Base-by-base conservation (phyloP, 1,284 basidiomycete genomes). In the Cronartium quercuum region DNA sequence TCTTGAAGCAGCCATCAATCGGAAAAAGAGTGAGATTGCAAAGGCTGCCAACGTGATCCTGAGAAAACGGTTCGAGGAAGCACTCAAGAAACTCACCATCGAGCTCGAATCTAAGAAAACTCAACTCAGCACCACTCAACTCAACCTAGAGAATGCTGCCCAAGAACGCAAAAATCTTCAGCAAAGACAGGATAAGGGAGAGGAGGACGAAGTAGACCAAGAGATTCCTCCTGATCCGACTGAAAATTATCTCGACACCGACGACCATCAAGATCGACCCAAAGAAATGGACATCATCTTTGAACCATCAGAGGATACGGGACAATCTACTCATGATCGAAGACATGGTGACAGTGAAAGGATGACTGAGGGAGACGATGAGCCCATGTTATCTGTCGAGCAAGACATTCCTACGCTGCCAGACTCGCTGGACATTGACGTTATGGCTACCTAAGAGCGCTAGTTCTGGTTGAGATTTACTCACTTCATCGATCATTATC, bases 11-110 rank as follows among this genome's bases (percentile, higher is more conserved):
- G 92, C 91, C 7, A 90, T 96, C 24, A 86, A 88, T 63, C 90
- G 90, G 85, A 96, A 95, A 84, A 87, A 88, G 77, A 86, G 85
- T 35, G 91, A 95, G 80, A 89, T 94, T 76, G 87, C 90, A n/a
- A 90, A 88, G 77, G 91, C 91, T 51, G 88, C 88, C 12, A 97
- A 96, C 81, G 90, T 91, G 29, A 87, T 96, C 37, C 24, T 73
- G 12, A 47, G 70, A 6, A 73, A 66, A 60, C 47, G 70, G 24
- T 73, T 73, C 38, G 63, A 73, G 55, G 70, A 73, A 42, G 70
- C 70, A 2, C 55, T 73, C 12, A 73, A 66, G 62, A 73, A 73
- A 60, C 47, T 55, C 15, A 66, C 51, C 21, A 18, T 65, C 1
- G 70, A 73, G n/a, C 29, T 58, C 4, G 70, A 73, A 34, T 73